Conservation (phyloP, 2,329 filamentous ascomycete genomes). For the Phyllosticta capitalensis region DNA sequence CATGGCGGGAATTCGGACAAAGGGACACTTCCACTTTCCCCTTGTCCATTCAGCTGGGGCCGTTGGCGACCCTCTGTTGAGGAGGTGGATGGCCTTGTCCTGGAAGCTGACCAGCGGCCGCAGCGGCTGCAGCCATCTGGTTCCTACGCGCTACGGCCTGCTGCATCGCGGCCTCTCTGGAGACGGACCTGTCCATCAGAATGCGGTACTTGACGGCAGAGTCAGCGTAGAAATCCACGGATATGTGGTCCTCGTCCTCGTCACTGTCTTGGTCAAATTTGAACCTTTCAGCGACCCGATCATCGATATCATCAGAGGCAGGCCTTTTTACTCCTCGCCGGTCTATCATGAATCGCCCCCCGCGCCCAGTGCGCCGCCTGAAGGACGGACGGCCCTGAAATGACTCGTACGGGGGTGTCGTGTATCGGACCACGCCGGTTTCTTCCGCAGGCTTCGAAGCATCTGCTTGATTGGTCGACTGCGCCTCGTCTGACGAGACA, state of each 20-base stretch:
- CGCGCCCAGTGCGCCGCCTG: constrained; percentile 72
- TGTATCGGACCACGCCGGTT: constrained; percentile 24
- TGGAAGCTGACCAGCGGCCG: constrained; percentile 19
- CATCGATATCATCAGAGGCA: constrained; percentile 33
- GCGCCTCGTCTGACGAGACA: constrained; percentile 32
- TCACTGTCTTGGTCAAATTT: constrained; percentile 82
- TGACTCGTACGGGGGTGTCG: constrained; percentile 29
- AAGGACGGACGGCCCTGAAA: constrained; percentile 51
- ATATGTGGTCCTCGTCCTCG: constrained; percentile 64
- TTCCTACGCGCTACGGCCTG: constrained; percentile 14
- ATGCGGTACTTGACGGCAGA: constrained; percentile 49
- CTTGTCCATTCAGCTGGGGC: constrained; percentile 2
- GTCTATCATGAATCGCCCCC: constrained; percentile 82
- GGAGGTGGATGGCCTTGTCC: constrained; percentile 16
- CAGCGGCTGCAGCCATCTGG: constrained; percentile 9
- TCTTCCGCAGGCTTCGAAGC: constrained; percentile 1
- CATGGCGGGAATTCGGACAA: not conserved
- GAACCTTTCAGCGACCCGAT: constrained; percentile 42
- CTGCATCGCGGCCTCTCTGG: constrained; percentile 30
- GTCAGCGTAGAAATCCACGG: constrained; percentile 59
- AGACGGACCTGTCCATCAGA: constrained; percentile 29
- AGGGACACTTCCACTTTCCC: not conserved
- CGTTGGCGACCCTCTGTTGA: constrained; percentile 4
- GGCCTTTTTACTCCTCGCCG: constrained; percentile 57
- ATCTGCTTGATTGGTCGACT: constrained; percentile 26